Base-by-base conservation (phyloP, 805 yeast genomes). In the Cephaloascus fragrans region DNA sequence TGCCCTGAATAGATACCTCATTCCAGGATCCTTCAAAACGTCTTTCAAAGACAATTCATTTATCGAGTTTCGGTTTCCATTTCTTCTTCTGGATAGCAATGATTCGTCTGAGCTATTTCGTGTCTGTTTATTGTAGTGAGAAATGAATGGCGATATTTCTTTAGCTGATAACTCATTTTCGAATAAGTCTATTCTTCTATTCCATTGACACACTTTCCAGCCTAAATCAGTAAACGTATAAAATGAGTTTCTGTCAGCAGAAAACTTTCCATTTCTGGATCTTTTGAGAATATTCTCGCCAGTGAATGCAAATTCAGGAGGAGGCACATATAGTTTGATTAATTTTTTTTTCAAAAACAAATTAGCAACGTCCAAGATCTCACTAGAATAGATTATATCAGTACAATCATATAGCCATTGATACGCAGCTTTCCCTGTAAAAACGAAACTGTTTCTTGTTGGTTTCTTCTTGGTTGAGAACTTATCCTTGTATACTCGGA, bases 361-460 rank as follows among this genome's bases (percentile, higher is more conserved):
- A 3, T 68, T 62, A 1, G 80, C 75, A 10, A 82, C 57, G 18
- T 69, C 69, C 0, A 63, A 51, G 0, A 86, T 82, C 42, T 77
- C 84, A 10, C 61, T 59, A 0, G 58, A 52, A 38, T 68, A 68
- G 46, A 78, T 54, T 1, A 80, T 64, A 50, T 85, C 93, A 1
- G 96, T 83, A 51, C 96, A 88, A 45, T 90, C 97, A 75, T 82
- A 69, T 4, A 90, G 51, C 95, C 96, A 90, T 51, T 88, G 96
- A 57, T 79, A 71, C 0, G 82, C 62, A 0, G 93, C 82, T 48
- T 83, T 83, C 0, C 96, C 94, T 2, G 83, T 71, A 44, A 85
- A 69, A 39, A 77, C 71, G 47, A 67, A 69, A n/a, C 66, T 59
- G 2, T 69, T 50, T 2, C 23, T 44, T 1, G 48, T 41, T 1